Base-by-base conservation (phyloP, 306 rosid species). In the Morella rubra region DNA sequence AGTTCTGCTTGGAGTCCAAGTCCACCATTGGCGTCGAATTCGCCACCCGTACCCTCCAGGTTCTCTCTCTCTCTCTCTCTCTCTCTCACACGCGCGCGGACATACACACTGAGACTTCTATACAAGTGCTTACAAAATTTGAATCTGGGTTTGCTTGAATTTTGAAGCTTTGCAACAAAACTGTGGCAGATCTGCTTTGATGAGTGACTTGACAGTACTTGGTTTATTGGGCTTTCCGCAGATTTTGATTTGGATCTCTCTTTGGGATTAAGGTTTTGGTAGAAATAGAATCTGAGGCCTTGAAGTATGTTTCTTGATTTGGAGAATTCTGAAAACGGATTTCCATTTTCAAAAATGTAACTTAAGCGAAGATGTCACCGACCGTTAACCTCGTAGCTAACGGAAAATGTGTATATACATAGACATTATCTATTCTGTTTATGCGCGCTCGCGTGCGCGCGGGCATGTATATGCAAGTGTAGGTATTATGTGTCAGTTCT, bases 21-120 rank as follows among this genome's bases (percentile, higher is more conserved):
- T 93, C 98, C 81, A 93, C 98, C 74, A 93, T 93, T 72, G 98
- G 98, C 69, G 97, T 93, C 19, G 98, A 93, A 81, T 93, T 93
- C 73, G 97, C 98, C 61, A 91, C 98, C 11, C 94, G 97, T 16
- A 93, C 98, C 7, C 97, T 93, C n/a, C 81, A 94, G 96, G 97
- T 91, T 49, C 53, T 49, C 53, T 49, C 3, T 49, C 72, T 78
- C 42, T 61, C 69, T 47, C 69, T 72, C 68, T 76, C 44, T 66
- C 56, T 16, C 10, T 55, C 12, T n/a, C 73, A 12, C 15, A 18
- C 20, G 8, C 14, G 24, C 5, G 32, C 19, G 1, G 11, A 58
- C 56, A 64, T 58, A 18, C 7, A 6, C 9, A 32, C 3, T 13
- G 0, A 22, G 12, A 59, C 11, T 8, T 44, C 44, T 40, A 27